A percentile compares a stretch with the other conserved stretches of the same genome.
Evolutionary conservation across 139 green algal genomes (phyloP).

Genomic region (Tetratostichococcus sp.): DNA sequence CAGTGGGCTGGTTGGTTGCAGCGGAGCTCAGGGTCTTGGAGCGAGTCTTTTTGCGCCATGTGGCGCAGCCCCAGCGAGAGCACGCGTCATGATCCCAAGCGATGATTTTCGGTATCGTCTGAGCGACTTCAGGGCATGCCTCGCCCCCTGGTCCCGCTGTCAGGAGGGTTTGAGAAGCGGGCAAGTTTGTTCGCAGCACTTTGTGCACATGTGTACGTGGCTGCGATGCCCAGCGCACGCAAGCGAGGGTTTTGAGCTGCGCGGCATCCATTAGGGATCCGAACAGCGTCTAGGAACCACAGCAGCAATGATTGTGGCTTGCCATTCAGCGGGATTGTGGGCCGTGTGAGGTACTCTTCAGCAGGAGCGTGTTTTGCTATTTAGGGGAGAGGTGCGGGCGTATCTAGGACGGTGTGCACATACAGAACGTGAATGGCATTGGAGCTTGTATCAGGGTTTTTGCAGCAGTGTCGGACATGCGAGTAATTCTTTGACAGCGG

Average conservation of each 20-base stretch:
- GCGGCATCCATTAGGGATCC: too few relatives aligned
- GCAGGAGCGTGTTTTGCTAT: background rate
- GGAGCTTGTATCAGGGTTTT: background rate
- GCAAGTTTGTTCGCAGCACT: background rate
- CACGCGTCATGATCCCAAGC: background rate
- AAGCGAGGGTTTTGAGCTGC: background rate
- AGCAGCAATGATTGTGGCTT: background rate
- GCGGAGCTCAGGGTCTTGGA: too few relatives aligned
- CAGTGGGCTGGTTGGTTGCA: background rate
- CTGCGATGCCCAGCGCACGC: background rate
- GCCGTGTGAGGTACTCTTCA: background rate
- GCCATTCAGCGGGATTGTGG: background rate
- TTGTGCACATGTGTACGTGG: too few relatives aligned
- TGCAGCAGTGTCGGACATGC: background rate
- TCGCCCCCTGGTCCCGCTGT: background rate
- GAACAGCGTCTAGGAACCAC: background rate
- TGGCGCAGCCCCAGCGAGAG: background rate
- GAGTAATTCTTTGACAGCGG: background rate
- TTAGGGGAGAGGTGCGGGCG: background rate
- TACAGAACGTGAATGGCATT: background rate
- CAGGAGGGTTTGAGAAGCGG: background rate
- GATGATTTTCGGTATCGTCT: background rate
- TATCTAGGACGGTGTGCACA: background rate
- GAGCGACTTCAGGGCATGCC: background rate
- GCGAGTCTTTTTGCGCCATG: too few relatives aligned